phyloP scores from a whole-genome alignment of 2,329 filamentous ascomycete species.

The Beauveria asiatica region DNA sequence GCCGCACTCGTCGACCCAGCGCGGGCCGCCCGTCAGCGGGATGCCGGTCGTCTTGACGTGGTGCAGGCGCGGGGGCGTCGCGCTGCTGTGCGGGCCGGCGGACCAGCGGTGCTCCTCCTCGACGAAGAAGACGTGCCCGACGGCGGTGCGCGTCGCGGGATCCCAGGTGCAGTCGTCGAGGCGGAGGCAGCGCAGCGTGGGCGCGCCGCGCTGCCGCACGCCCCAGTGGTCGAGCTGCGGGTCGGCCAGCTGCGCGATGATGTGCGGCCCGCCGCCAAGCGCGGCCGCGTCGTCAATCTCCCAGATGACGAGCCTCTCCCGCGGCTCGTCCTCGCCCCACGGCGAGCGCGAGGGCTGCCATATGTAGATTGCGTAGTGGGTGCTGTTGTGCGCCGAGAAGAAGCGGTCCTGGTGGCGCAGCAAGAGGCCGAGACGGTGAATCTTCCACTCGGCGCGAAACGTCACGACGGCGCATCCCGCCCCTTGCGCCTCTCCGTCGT shows the following conservation, averaged over 20 bases:
- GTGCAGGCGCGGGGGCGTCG: conserved; percentile 33
- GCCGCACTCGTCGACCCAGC: conserved; percentile 39
- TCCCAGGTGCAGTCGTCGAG: conserved; percentile 37
- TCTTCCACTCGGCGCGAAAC: conserved; percentile 52
- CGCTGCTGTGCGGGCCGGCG: conserved; percentile 34
- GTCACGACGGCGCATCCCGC: conserved; percentile 34
- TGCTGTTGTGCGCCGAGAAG: conserved; percentile 50
- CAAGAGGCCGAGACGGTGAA: conserved; percentile 48
- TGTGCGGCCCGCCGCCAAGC: conserved; percentile 27
- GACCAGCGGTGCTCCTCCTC: conserved; percentile 48
- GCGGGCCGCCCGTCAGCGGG: conserved; percentile 44
- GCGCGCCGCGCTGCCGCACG: conserved; percentile 43
- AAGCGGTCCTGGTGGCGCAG: conserved; percentile 50
- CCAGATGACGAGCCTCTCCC: conserved; percentile 52
- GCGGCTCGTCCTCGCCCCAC: conserved; percentile 47
- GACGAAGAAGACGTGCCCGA: conserved; percentile 41
- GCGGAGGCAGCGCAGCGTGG: conserved; percentile 39
- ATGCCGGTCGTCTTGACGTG: conserved; percentile 42
- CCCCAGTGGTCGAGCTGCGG: conserved; percentile 43
- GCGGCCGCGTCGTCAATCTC: conserved; percentile 38
- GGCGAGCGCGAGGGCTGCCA: conserved; percentile 51
- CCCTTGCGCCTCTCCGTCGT: neutral
- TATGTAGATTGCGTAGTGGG: conserved; percentile 53
- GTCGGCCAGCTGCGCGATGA: conserved; percentile 42
- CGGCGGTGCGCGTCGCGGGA: conserved; percentile 19